Conservation (phyloP, 495 filamentous ascomycete genomes). For the Penicillium herquei region DNA sequence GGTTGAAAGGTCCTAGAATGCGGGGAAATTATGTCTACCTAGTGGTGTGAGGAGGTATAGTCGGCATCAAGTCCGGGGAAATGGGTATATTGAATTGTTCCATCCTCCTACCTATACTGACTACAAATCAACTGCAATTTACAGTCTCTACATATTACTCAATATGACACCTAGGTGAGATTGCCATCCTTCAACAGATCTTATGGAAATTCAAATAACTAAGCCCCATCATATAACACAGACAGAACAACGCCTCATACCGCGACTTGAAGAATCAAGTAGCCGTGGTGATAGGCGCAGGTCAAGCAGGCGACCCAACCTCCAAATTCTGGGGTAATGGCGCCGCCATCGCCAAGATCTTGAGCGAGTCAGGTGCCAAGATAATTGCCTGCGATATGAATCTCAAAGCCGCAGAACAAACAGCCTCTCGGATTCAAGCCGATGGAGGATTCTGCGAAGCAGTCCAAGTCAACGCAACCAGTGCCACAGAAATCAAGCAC, state of each 20-base stretch:
- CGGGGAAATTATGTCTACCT: neutral
- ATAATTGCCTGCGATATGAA: constrained; percentile 44
- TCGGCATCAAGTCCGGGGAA: neutral
- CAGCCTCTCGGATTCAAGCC: constrained; percentile 27
- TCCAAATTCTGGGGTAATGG: constrained; percentile 44
- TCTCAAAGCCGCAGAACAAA: constrained; percentile 33
- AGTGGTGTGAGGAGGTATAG: neutral
- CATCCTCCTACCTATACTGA: too few species aligned
- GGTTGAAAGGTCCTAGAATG: neutral
- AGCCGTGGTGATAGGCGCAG: constrained; percentile 47
- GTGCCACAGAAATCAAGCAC: constrained; percentile 26
- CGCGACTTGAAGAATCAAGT: constrained; percentile 32
- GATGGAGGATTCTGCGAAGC: constrained; percentile 27
- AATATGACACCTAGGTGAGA: neutral
- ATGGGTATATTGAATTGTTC: neutral
- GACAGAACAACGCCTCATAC: constrained; percentile 13
- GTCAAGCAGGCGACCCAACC: constrained; percentile 27
- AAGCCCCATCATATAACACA: neutral
- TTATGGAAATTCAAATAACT: neutral
- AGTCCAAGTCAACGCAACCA: constrained; percentile 41
- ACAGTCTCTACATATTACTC: neutral
- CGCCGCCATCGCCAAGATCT: constrained; percentile 36
- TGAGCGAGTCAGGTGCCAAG: constrained; percentile 35
- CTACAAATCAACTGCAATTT: neutral
- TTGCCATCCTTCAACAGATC: too few species aligned